Evolutionary conservation across 805 yeast genomes (phyloP).

Genomic region (Candida khao-thaluensis): DNA sequence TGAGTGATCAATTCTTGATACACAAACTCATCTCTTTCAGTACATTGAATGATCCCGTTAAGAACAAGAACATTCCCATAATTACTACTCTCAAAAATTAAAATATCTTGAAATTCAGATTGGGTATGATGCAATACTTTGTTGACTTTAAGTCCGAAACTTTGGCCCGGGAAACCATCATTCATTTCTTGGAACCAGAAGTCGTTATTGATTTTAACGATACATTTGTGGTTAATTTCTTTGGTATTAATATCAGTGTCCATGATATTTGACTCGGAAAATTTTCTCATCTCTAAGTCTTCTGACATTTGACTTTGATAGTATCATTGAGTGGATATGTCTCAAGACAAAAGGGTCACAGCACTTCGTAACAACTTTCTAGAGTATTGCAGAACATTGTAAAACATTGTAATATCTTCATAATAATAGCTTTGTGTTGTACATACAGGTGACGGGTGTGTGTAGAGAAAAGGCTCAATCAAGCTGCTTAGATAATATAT

Average conservation of each 20-base stretch:
- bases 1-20: constrained; percentile 92
- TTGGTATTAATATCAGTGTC: background rate
- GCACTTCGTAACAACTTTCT: no score
- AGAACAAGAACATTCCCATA: constrained; percentile 88
- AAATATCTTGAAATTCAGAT: constrained; percentile 77
- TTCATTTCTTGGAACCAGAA: constrained; percentile 80
- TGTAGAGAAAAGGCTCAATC: no score
- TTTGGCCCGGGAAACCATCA: constrained; percentile 83
- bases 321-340: no score
- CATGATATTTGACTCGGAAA: background rate
- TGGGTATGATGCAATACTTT: constrained; percentile 62
- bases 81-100: constrained; percentile 69
- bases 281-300: no score
- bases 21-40: constrained; percentile 91
- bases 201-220: constrained; percentile 24
- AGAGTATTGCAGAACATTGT: no score
- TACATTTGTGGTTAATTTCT: constrained; percentile 28
- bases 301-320: no score
- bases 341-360: no score
- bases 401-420: no score
- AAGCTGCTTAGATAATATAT: no score
- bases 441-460: no score
- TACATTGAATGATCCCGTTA: constrained; percentile 88
- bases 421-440: no score
- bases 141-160: constrained; percentile 64